Evolutionary conservation across 768 basidiomycete genomes (phyloP), one percentile per base, ranked within the genome.

Genomic region (Termitomyces sp.): DNA sequence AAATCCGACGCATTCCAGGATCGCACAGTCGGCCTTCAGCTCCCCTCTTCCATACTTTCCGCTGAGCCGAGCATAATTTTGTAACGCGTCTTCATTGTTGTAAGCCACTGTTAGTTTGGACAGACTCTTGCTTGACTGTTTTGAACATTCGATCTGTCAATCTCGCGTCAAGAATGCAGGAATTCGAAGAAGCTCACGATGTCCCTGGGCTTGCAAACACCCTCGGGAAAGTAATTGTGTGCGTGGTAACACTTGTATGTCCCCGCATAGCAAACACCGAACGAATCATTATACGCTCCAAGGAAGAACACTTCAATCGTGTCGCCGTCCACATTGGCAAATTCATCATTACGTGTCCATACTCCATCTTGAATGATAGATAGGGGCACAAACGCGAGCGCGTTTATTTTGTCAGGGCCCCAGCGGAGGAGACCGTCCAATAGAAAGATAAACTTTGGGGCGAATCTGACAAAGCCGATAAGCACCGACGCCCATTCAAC

Each of bases 1-100:
- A 49, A 71, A 71, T 4, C 49, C 65, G 2, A 66, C 37, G 36
- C 64, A 69, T 51, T 68, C 60, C n/a, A 71, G 20, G 0, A 66
- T 60, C 14, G 69, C 51, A 11, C 56, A 56, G 5, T 71, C 66
- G 0, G 60, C 53, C 52, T 57, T 68, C 20, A 67, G 32, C 20
- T n/a, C 36, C 1, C 45, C 59, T 6, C 3, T 31, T 11, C 0
- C 15, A 34, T 60, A 60, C n/a, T 47, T 37, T n/a, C 7, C 4
- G n/a, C 9, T 12, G 11, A 59, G 25, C 34, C 17, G 14, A 15
- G 2, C 2, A 17, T 34, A 15, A 37, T 11, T 37, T 14, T 11
- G 29, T 29, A 11, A 42, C 5, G 42, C 42, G 7, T 7, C 36
- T 29, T 38, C 20, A 9, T 17, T 12, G 15, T 48, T 48, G 12